A percentile compares a stretch with the other conserved stretches of the same genome.
Conservation (phyloP, 2,329 filamentous ascomycete species). For the Lachnellula cervina region DNA sequence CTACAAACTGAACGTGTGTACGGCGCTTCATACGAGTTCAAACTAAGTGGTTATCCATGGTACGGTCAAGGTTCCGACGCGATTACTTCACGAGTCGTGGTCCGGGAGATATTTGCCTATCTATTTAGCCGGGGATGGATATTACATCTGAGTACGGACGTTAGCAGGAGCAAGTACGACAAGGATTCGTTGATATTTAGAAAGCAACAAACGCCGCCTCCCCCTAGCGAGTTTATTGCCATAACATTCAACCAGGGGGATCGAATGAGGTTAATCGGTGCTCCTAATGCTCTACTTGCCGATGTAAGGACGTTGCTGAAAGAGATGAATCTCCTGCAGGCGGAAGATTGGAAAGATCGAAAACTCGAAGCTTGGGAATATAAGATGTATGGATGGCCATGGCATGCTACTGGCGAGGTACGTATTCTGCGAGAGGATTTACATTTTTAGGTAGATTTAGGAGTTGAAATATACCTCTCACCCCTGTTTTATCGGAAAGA, state of each 20-base stretch:
- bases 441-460: too few species aligned
- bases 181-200: constrained; percentile 37
- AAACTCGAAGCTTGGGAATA: constrained; percentile 26
- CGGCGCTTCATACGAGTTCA: constrained; percentile 34
- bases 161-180: constrained; percentile 31
- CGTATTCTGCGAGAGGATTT: too few species aligned
- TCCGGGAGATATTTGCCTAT: constrained; percentile 31
- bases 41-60: constrained; percentile 36
- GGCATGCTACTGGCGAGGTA: constrained; percentile 28
- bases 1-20: constrained; percentile 32
- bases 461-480: too few species aligned
- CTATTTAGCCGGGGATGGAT: constrained; percentile 36
- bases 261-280: constrained; percentile 33
- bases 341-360: constrained; percentile 24
- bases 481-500: too few species aligned
- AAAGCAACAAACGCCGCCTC: constrained; percentile 32
- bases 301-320: constrained; percentile 18
- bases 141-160: constrained; percentile 33
- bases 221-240: constrained; percentile 34
- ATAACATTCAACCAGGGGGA: constrained; percentile 33
- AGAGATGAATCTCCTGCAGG: constrained; percentile 13
- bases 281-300: constrained; percentile 17
- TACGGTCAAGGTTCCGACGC: constrained; percentile 24
- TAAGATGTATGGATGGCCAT: constrained; percentile 34
- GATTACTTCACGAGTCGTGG: constrained; percentile 30